Evolutionary conservation across 805 yeast genomes (phyloP).

Genomic region (Saccharomycopsis guyanensis): DNA sequence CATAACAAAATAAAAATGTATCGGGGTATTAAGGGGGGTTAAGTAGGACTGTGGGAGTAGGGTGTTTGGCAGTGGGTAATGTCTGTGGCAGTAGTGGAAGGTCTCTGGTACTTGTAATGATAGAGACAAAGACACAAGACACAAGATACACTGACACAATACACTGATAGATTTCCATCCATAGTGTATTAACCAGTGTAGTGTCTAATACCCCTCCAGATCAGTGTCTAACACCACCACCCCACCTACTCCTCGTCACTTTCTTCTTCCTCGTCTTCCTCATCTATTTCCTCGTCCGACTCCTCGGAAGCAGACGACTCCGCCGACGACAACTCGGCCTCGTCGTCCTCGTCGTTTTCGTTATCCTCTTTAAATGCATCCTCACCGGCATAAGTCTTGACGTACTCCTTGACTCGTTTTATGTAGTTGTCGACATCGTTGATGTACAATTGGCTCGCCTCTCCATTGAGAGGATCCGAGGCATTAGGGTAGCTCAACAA

Average conservation of each 20-base stretch:
- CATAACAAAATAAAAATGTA: not conserved
- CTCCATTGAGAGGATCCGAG: slow-evolving; percentile 85
- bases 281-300: slow-evolving; percentile 27
- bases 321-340: slow-evolving; percentile 22
- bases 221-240: no score
- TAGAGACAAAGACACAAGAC: no score
- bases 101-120: no score
- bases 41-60: no score
- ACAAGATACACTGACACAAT: no score
- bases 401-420: slow-evolving; percentile 65
- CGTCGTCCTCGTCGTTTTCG: slow-evolving; percentile 35
- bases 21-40: no score
- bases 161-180: no score
- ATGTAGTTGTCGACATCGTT: slow-evolving; percentile 61
- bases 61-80: no score
- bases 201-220: no score
- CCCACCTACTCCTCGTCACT: slow-evolving; percentile 20
- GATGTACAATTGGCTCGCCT: slow-evolving; percentile 74
- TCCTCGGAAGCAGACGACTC: slow-evolving; percentile 17
- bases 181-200: no score
- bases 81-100: no score
- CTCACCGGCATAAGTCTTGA: slow-evolving; percentile 56
- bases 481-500: slow-evolving; percentile 88
- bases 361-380: slow-evolving; percentile 38
- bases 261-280: slow-evolving; percentile 23